These are phyloP conservation scores for Phycomyces blakesleeanus DNA, from an alignment of 192 early-diverging fungal species.

Conservation along the genomic window DNA sequence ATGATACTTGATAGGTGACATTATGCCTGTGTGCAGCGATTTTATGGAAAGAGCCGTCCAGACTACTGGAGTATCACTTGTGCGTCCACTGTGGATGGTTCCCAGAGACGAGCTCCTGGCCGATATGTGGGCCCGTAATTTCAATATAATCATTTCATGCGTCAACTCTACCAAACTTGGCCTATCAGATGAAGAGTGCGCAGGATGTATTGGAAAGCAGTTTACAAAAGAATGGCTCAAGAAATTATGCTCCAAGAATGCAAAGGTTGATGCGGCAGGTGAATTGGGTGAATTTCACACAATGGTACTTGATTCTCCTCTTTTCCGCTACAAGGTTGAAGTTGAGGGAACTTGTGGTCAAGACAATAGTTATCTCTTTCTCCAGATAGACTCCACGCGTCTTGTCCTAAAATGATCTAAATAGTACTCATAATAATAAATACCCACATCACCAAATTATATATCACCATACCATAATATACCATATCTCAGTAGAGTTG, in stretches of 20 bases:
- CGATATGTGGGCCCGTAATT: slow-evolving; percentile 32
- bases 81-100: slow-evolving; percentile 55
- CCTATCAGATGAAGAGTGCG: not conserved
- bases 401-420: too few species aligned
- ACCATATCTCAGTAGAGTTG: too few species aligned
- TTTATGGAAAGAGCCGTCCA: slow-evolving; percentile 57
- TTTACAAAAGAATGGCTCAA: slow-evolving; percentile 41
- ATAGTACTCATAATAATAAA: too few species aligned
- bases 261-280: slow-evolving; percentile 54
- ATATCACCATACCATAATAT: too few species aligned
- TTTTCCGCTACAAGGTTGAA: slow-evolving; percentile 22
- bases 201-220: slow-evolving; percentile 31
- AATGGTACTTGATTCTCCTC: slow-evolving; percentile 60
- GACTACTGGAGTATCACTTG: slow-evolving; percentile 41
- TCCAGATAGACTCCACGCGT: too few species aligned
- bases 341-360: slow-evolving; percentile 7
- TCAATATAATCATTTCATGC: slow-evolving; percentile 28
- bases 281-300: slow-evolving; percentile 72
- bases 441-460: too few species aligned
- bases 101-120: slow-evolving; percentile 42
- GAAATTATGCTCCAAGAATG: slow-evolving; percentile 20
- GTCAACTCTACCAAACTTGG: slow-evolving; percentile 14
- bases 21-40: slow-evolving; percentile 54
- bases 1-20: slow-evolving; percentile 39
- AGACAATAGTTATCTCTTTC: too few species aligned